Conservation (phyloP, 192 early-diverging fungal species). For the Podila verticillata region DNA sequence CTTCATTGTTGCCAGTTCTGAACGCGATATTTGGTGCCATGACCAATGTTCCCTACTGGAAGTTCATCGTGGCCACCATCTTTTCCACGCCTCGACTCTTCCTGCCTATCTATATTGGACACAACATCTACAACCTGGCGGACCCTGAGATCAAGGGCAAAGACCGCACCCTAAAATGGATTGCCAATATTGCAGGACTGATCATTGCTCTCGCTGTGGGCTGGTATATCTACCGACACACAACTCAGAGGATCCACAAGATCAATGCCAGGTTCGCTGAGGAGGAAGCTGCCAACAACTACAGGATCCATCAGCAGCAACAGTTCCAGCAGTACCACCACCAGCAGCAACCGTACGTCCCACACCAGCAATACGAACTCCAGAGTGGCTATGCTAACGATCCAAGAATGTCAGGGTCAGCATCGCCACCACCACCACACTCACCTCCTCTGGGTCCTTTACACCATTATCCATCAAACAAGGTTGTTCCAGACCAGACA, state of each 20-base stretch:
- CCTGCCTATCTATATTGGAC: constrained; percentile 35
- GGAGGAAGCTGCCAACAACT: neutral
- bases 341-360: neutral
- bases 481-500: too few relatives aligned
- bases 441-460: too few relatives aligned
- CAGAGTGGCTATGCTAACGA: too few relatives aligned
- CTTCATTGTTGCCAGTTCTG: constrained; percentile 5
- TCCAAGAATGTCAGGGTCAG: too few relatives aligned
- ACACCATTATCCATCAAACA: too few relatives aligned
- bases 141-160: constrained; percentile 27
- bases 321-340: neutral
- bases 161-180: constrained; percentile 30
- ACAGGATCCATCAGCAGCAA: neutral
- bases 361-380: neutral
- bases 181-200: constrained; percentile 15
- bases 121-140: constrained; percentile 27
- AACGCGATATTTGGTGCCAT: constrained; percentile 43
- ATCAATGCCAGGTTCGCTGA: constrained; percentile 18
- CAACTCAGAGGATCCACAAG: constrained; percentile 13
- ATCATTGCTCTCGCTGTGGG: constrained; percentile 19
- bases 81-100: constrained; percentile 38
- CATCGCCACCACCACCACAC: too few relatives aligned
- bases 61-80: constrained; percentile 28
- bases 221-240: constrained; percentile 38
- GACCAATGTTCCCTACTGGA: constrained; percentile 36